Base-by-base conservation (phyloP, 75 land plant species). In the Selaginella moellendorffii region DNA sequence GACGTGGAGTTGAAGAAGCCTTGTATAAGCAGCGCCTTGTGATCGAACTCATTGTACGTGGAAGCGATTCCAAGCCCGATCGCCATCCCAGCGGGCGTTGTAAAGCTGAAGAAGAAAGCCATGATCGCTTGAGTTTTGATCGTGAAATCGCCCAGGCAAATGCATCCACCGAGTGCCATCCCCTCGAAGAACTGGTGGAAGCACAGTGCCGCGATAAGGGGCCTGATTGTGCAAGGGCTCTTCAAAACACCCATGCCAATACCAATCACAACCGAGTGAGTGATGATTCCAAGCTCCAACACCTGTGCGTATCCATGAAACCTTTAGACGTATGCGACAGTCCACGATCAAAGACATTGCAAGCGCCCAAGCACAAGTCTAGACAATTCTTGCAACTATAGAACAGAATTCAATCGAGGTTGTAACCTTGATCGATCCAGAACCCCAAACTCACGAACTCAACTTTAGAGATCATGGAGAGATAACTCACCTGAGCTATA, bases 141-240 rank as follows among this genome's bases (percentile, higher is more conserved):
- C 8, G 51, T 78, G 51, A 84, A 82, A 27, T 79, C 79, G 5
- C 87, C 97, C 78, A 53, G 73, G 24, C 59, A 12, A 29, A 76
- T 70, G 61, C 77, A 70, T 0, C 77, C 77, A 10, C 74, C 77
- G 23, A 76, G 61, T 0, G 76, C 77, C 68, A 74, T 74, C 2
- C 80, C 80, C 70, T 74, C 77, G 29, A 78, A 78, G 53, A 78
- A 54, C 64, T 75, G 81, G 53, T 78, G 81, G 63, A 78, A 78
- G 25, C 54, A 58, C 0, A 78, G 63, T 0, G 78, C 78, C 10
- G 68, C 78, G 0, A 78, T 21, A 12, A 78, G 67, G 0, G 74
- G 69, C 31, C 54, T 67, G 9, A 78, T 78, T 12, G 78, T 78
- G 36, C 72, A 65, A 25, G 64, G 52, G 30, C 64, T 74, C 17